Conservation (phyloP, 2,329 filamentous ascomycete species). For the Nothophoma quercina region DNA sequence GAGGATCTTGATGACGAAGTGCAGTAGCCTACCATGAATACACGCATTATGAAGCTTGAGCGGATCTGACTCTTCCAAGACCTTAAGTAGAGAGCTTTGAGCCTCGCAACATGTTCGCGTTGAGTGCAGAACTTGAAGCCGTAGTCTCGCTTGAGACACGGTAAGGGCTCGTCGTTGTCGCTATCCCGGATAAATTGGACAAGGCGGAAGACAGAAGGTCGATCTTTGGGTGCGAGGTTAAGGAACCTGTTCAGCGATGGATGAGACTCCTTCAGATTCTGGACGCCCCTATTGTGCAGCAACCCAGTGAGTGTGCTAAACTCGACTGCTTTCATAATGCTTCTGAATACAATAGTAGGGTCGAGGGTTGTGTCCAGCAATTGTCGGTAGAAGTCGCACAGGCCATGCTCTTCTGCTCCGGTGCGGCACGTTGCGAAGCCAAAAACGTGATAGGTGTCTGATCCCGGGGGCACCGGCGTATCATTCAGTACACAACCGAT, state of each 20-base stretch:
- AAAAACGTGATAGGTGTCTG: slow-evolving; percentile 23
- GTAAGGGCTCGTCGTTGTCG: slow-evolving; percentile 11
- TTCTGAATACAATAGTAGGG: slow-evolving; percentile 6
- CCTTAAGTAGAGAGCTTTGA: slow-evolving; percentile 25
- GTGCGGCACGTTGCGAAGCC: slow-evolving; percentile 22
- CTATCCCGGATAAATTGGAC: slow-evolving; percentile 25
- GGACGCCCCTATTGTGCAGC: slow-evolving; percentile 15
- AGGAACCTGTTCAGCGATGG: slow-evolving; percentile 25
- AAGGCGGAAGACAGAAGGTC: slow-evolving; percentile 22
- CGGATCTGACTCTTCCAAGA: slow-evolving; percentile 12
- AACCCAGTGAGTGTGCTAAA: slow-evolving; percentile 5
- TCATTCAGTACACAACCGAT: not conserved
- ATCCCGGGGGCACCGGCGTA: not conserved
- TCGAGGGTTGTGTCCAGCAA: slow-evolving; percentile 10
- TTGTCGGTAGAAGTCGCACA: slow-evolving; percentile 19
- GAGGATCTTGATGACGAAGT: slow-evolving; percentile 7
- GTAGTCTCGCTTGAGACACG: slow-evolving; percentile 26
- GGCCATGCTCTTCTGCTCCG: slow-evolving; percentile 3
- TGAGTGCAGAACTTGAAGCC: slow-evolving; percentile 23
- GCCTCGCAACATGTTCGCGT: slow-evolving; percentile 23
- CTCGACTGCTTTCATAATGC: slow-evolving; percentile 18
- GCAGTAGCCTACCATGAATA: not conserved
- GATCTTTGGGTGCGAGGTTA: not conserved
- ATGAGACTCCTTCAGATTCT: not conserved
- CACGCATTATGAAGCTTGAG: slow-evolving; percentile 25